A percentile compares a stretch with the other conserved stretches of the same genome.
Conservation (phyloP, 2,329 filamentous ascomycete genomes). For the Leptographium lundbergii region DNA sequence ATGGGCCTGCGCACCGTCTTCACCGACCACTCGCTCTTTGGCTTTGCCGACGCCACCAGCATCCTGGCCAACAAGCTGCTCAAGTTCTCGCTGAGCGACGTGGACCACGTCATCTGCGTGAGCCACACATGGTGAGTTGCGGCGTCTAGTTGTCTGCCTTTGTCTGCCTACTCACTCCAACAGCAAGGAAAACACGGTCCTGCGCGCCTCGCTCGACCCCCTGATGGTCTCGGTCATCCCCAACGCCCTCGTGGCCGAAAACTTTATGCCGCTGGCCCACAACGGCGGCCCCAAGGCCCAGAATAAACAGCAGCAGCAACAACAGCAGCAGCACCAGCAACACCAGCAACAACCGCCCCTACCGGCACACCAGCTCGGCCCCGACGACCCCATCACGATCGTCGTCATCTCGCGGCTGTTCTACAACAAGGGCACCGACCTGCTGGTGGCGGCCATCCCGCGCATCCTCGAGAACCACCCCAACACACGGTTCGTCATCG, state of each 20-base stretch:
- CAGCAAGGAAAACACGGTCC: conserved; percentile 95
- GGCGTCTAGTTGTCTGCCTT: not conserved
- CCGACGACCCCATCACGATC: conserved; percentile 83
- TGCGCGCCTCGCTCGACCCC: conserved; percentile 86
- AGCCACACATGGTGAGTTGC: conserved; percentile 76
- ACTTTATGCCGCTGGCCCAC: conserved; percentile 63
- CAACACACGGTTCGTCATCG: conserved; percentile 94
- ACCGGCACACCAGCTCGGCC: conserved; percentile 57
- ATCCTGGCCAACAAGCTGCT: conserved; percentile 95
- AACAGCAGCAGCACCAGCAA: not conserved
- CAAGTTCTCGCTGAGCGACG: conserved; percentile 91
- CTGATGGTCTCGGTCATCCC: conserved; percentile 97
- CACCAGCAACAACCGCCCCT: conserved; percentile 16
- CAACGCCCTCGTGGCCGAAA: conserved; percentile 92
- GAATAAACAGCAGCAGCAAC: not conserved
- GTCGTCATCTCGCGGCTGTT: conserved; percentile 95
- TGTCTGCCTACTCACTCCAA: conserved; percentile 8
- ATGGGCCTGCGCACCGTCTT: conserved; percentile 96
- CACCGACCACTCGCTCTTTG: conserved; percentile 94
- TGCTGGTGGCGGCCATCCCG: conserved; percentile 91
- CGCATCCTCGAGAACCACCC: conserved; percentile 80
- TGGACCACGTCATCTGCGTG: conserved; percentile 96
- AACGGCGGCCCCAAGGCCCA: not conserved
- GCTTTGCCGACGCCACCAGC: conserved; percentile 89
- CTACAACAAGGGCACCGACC: conserved; percentile 96